Evolutionary conservation across 2,329 filamentous ascomycete species (phyloP), one percentile per base, ranked within the genome.

Genomic region (Hypoxylon sp.): DNA sequence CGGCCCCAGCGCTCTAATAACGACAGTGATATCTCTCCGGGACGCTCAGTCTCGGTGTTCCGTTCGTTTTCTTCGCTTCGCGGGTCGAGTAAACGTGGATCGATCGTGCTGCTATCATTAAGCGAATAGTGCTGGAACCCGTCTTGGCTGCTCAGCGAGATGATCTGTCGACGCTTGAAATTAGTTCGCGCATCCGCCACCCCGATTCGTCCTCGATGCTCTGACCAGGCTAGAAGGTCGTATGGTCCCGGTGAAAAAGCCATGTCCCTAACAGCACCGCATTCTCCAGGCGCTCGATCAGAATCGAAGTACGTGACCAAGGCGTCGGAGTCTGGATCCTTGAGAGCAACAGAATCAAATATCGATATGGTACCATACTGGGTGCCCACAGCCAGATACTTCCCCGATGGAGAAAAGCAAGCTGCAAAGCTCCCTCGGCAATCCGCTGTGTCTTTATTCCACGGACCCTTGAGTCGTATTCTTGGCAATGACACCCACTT

Each of bases 181-280:
- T 90, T 88, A 72, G 84, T 87, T 31, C 92, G 87, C 54, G 93
- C 81, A 78, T 96, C 93, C 4, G 91, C 91, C 42, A 95, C 84
- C 39, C 92, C 93, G 15, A 94, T 84, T 62, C 89, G 86, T 2
- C 91, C 92, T 69, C 92, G 91, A 74, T 97, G 93, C 79, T 99
- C 96, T 7, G 94, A 93, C 94, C 96, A 98, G 6, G 97, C 92
- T 44, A 99, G 83, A 17, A 99, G 87, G 77, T 98, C 95, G 84
- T 91, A 95, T 0, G 94, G 93, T 1, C 92, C 92, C 0, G 95
- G 94, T 3, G 93, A 94, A 77, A 99, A 99, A 1, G 91, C 87
- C 92, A 98, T 97, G 68, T 94, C 93, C 68, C 96, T 88, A 58
- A 98, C 90, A 32, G 95, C 94, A 47, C 95, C 95, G 19, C 87